Conservation (phyloP, 495 filamentous ascomycete species). For the Talaromyces borbonicus region DNA sequence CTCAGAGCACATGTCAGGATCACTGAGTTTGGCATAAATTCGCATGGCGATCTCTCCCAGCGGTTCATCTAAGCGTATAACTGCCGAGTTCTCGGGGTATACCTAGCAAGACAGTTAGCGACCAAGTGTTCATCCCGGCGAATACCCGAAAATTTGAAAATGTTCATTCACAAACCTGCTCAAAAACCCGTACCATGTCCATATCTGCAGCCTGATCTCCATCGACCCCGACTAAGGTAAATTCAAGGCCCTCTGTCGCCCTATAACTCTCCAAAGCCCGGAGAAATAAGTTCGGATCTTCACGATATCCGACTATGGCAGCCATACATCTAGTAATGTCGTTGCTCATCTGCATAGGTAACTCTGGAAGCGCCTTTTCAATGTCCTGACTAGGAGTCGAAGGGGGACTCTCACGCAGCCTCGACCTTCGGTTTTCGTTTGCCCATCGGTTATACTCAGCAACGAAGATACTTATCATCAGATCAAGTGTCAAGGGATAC, state of each 20-base stretch:
- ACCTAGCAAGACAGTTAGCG: constrained; percentile 9
- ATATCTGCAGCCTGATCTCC: constrained; percentile 20
- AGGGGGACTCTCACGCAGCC: not conserved
- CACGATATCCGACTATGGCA: constrained; percentile 24
- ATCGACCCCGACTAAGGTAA: constrained; percentile 23
- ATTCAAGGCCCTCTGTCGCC: constrained; percentile 15
- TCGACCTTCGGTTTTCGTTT: constrained; percentile 13
- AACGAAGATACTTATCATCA: constrained; percentile 18
- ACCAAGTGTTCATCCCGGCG: not conserved
- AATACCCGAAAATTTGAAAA: not conserved
- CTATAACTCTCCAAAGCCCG: constrained; percentile 24
- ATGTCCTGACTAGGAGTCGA: constrained; percentile 9
- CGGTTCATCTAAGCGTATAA: constrained; percentile 22
- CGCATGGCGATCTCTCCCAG: constrained; percentile 23
- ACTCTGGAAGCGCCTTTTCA: constrained; percentile 11
- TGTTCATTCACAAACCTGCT: not conserved
- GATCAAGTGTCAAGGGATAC: constrained; percentile 17
- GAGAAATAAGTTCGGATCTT: constrained; percentile 21
- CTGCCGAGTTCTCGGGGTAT: constrained; percentile 15
- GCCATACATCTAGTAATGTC: constrained; percentile 17
- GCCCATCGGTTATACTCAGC: constrained; percentile 18
- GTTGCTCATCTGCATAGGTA: not conserved
- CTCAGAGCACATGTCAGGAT: constrained; percentile 9
- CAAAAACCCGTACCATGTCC: constrained; percentile 25
- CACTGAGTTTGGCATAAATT: constrained; percentile 16